These are phyloP conservation scores for Calocybe indica DNA, from an alignment of 768 basidiomycete genomes.

Conservation along the genomic window DNA sequence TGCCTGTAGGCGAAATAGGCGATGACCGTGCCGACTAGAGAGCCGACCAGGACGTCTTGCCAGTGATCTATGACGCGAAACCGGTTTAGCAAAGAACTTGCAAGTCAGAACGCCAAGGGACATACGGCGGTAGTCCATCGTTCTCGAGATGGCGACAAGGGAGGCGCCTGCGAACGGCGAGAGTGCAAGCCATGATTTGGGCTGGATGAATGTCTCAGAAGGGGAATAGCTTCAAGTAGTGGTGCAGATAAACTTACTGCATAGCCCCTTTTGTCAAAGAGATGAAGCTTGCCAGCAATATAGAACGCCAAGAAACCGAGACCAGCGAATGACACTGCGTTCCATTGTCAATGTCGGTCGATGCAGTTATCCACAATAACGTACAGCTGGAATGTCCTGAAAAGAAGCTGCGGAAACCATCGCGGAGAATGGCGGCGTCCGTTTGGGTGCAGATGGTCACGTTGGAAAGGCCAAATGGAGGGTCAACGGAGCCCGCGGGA, in stretches of 20 bases:
- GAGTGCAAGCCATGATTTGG: conserved; percentile 81
- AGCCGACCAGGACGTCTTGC: conserved; percentile 84
- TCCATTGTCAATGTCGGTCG: conserved; percentile 2
- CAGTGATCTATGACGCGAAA: conserved; percentile 62
- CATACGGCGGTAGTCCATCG: conserved; percentile 88
- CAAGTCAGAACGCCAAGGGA: conserved; percentile 7
- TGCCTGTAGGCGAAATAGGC: conserved; percentile 78
- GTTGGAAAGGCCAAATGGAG: conserved; percentile 67
- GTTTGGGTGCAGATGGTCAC: conserved; percentile 76
- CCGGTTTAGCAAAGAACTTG: conserved; percentile 5
- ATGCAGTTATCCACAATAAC: conserved; percentile 16
- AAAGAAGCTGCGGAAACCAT: conserved; percentile 91
- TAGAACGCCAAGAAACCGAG: conserved; percentile 87
- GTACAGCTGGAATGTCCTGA: conserved; percentile 86
- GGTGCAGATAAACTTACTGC: conserved; percentile 33
- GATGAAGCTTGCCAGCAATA: conserved; percentile 85
- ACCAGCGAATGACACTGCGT: conserved; percentile 84
- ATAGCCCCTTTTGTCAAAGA: conserved; percentile 80
- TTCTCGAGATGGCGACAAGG: conserved; percentile 78
- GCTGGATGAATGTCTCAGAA: conserved; percentile 25
- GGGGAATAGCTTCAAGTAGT: neutral
- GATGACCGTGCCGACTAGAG: conserved; percentile 63
- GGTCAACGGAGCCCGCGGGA: conserved; percentile 53
- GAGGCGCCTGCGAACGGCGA: conserved; percentile 74
- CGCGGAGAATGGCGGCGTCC: conserved; percentile 48